A percentile compares a stretch with the other conserved stretches of the same genome.
These are phyloP conservation scores for Berberis vulgaris DNA, from an alignment of 164 flowering plant genomes.

Conservation along the genomic window DNA sequence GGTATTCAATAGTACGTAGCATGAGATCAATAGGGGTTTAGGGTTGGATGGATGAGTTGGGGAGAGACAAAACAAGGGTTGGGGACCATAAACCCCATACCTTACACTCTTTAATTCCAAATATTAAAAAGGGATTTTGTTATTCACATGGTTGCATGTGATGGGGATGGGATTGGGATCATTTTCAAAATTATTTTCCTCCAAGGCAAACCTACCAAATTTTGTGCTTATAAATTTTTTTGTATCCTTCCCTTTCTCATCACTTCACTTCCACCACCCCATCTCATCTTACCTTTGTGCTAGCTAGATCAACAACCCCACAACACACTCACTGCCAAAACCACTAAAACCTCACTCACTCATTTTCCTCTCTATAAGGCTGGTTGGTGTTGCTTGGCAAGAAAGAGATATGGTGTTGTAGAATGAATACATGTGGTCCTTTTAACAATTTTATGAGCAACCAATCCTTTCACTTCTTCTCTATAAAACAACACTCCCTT, in stretches of 20 bases:
- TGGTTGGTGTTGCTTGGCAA: constrained; percentile 9
- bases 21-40: too few species aligned
- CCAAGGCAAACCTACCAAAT: not conserved
- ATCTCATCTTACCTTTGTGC: constrained; percentile 11
- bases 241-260: constrained; percentile 1
- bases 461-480: not conserved
- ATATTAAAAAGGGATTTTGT: constrained; percentile 1
- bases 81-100: constrained; percentile 17
- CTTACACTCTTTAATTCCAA: not conserved
- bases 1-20: too few species aligned
- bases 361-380: constrained; percentile 14
- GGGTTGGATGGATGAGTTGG: not conserved
- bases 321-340: not conserved
- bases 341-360: constrained; percentile 4
- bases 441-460: constrained; percentile 6
- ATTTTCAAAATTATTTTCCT: not conserved
- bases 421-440: constrained; percentile 10
- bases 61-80: constrained; percentile 3
- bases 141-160: constrained; percentile 23
- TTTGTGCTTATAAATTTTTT: not conserved
- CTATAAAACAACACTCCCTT: constrained; percentile 4
- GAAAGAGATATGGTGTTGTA: too few species aligned
- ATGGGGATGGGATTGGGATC: constrained; percentile 30
- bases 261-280: constrained; percentile 7
- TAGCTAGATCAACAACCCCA: not conserved